These are phyloP conservation scores for Epichloe sylvatica DNA, from an alignment of 2,329 filamentous ascomycete genomes.

Conservation along the genomic window DNA sequence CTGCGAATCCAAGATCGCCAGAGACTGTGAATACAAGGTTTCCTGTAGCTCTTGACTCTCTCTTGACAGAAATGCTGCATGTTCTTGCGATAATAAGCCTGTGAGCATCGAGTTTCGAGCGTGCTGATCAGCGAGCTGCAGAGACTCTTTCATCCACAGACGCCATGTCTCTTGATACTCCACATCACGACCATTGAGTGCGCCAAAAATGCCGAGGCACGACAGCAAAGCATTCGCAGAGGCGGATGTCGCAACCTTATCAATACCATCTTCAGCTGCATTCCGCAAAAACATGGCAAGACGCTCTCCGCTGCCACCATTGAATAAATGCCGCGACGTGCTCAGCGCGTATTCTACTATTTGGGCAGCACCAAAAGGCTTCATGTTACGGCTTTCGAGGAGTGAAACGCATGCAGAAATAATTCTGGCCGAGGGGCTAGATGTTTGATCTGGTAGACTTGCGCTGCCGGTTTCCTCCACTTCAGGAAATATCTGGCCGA, in stretches of 20 bases:
- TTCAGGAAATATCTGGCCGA: conserved; percentile 29
- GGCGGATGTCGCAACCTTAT: conserved; percentile 49
- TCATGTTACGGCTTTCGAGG: conserved; percentile 38
- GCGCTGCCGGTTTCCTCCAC: conserved; percentile 10
- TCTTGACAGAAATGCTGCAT: conserved; percentile 25
- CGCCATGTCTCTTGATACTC: conserved; percentile 31
- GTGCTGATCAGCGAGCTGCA: conserved; percentile 17
- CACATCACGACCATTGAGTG: conserved; percentile 23
- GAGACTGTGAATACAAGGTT: conserved; percentile 28
- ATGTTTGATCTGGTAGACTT: conserved; percentile 16
- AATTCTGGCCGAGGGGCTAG: conserved; percentile 16
- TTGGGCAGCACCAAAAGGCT: conserved; percentile 41
- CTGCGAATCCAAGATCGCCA: conserved; percentile 23
- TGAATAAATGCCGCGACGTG: conserved; percentile 28
- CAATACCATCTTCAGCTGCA: conserved; percentile 42
- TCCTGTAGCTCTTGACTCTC: conserved; percentile 30
- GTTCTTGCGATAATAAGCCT: conserved; percentile 32
- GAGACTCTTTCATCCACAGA: conserved; percentile 27
- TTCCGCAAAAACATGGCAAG: conserved; percentile 30
- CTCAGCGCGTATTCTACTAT: conserved; percentile 27
- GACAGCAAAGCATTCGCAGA: conserved; percentile 54
- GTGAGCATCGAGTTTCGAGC: conserved; percentile 22
- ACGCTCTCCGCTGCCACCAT: conserved; percentile 14
- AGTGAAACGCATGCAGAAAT: conserved; percentile 26
- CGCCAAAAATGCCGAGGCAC: conserved; percentile 45